Conservation (phyloP, 768 basidiomycete species). For the Naganishia vaughanmartiniae region DNA sequence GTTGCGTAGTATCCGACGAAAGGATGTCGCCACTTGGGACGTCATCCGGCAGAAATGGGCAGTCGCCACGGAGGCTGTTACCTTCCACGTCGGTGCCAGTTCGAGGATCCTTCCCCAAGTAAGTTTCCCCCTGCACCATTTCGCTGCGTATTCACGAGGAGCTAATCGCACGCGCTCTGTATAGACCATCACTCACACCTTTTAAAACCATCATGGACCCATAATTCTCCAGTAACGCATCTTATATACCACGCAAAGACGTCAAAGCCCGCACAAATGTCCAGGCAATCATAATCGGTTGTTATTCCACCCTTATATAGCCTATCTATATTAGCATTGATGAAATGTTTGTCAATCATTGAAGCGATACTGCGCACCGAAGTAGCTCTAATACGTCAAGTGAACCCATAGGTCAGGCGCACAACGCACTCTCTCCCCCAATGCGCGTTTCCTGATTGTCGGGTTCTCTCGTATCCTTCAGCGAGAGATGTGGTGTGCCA, state of each 20-base stretch:
- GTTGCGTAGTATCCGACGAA: conserved; percentile 30
- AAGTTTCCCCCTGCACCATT: background rate
- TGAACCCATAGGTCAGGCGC: too few species aligned
- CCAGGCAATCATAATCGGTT: conserved; percentile 12
- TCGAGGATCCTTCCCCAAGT: conserved; percentile 38
- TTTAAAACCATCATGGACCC: conserved; percentile 1
- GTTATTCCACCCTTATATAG: background rate
- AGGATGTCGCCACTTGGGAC: conserved; percentile 64
- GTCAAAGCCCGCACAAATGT: background rate
- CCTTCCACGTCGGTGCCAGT: conserved; percentile 61
- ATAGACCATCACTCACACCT: conserved; percentile 22
- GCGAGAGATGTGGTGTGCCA: too few species aligned
- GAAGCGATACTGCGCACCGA: too few species aligned
- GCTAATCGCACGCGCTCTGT: background rate
- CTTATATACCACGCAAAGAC: conserved; percentile 1
- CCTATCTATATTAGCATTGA: background rate
- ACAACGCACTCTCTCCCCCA: too few species aligned
- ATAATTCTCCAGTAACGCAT: background rate
- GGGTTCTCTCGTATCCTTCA: too few species aligned
- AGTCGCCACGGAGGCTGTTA: conserved; percentile 64
- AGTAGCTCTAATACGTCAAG: too few species aligned
- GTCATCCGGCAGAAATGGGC: conserved; percentile 71
- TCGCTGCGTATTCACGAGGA: too few species aligned
- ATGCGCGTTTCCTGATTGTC: too few species aligned
- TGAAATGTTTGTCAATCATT: too few species aligned